phyloP scores from a whole-genome alignment of 169 alveolate genomes.

The Eimeria acervulina region DNA sequence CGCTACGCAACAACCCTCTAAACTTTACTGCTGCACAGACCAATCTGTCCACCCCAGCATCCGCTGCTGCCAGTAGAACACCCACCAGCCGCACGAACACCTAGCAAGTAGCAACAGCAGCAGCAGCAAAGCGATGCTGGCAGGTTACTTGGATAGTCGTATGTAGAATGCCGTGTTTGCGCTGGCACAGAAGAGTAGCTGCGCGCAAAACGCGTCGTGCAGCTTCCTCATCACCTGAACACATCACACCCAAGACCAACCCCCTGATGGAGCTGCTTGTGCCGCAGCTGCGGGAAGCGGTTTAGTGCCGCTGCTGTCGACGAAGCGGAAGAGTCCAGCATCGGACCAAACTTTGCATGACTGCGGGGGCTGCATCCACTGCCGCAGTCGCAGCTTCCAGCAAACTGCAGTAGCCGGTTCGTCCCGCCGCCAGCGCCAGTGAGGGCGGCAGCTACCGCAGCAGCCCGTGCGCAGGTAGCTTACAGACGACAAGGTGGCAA shows the following conservation, averaged over 20 bases:
- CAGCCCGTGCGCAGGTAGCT: slow-evolving; percentile 75
- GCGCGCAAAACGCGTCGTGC: slow-evolving; percentile 87
- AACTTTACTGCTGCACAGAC: not conserved
- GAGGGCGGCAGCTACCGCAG: not conserved
- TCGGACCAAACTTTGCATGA: not conserved
- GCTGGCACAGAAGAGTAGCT: slow-evolving; percentile 92
- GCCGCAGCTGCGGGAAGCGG: not conserved
- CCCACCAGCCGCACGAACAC: not conserved
- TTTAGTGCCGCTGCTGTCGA: not conserved
- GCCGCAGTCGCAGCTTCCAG: not conserved
- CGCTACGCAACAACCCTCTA: not conserved
- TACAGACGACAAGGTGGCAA: slow-evolving; percentile 94
- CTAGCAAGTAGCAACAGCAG: not conserved
- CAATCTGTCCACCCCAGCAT: not conserved
- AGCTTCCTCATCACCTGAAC: slow-evolving; percentile 74
- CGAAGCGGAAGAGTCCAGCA: not conserved
- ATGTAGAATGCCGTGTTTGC: slow-evolving; percentile 91
- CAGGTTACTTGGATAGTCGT: slow-evolving; percentile 91
- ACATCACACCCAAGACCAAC: not conserved
- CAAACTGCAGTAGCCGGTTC: not conserved
- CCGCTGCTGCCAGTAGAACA: not conserved
- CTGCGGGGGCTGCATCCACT: not conserved
- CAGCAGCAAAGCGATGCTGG: not conserved
- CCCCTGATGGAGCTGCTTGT: not conserved
- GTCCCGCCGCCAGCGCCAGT: not conserved